Percentiles rank a stretch among this genome's conserved stretches.
Conservation (phyloP, 768 basidiomycete species). For the Punctularia strigosozonata region DNA sequence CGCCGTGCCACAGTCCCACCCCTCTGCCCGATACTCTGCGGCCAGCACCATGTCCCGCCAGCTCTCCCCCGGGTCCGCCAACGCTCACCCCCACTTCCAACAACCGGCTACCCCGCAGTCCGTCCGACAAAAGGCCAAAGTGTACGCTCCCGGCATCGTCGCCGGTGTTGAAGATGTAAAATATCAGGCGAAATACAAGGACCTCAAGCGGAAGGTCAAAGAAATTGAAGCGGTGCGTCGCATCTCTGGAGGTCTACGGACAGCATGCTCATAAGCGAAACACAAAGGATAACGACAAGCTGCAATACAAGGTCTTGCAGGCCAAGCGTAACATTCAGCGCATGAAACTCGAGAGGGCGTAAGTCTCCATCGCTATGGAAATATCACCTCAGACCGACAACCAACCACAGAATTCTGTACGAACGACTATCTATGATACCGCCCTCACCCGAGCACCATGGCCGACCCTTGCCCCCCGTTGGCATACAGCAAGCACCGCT, state of each 20-base stretch:
- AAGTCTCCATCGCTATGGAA: conserved; percentile 24
- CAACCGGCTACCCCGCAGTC: conserved; percentile 17
- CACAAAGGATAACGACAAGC: conserved; percentile 76
- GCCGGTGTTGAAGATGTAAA: conserved; percentile 78
- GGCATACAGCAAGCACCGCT: conserved; percentile 15
- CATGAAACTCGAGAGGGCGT: conserved; percentile 85
- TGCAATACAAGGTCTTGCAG: conserved; percentile 68
- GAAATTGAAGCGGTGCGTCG: conserved; percentile 69
- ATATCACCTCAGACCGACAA: conserved; percentile 8
- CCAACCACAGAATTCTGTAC: conserved; percentile 50
- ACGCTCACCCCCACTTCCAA: conserved; percentile 14
- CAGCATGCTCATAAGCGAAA: conserved; percentile 5
- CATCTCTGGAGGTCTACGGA: conserved; percentile 1
- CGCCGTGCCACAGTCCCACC: conserved; percentile 18
- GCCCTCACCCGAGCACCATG: conserved; percentile 39
- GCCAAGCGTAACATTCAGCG: conserved; percentile 77
- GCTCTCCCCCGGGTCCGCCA: conserved; percentile 23
- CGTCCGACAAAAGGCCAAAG: conserved; percentile 36
- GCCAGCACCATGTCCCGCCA: conserved; percentile 56
- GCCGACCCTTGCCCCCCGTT: conserved; percentile 15
- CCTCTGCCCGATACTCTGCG: conserved; percentile 20
- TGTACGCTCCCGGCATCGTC: conserved; percentile 48
- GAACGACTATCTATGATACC: conserved; percentile 59
- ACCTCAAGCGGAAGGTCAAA: conserved; percentile 78
- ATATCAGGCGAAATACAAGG: conserved; percentile 82